These are phyloP conservation scores for Russula olivacea DNA, from an alignment of 768 basidiomycete species.

Conservation along the genomic window DNA sequence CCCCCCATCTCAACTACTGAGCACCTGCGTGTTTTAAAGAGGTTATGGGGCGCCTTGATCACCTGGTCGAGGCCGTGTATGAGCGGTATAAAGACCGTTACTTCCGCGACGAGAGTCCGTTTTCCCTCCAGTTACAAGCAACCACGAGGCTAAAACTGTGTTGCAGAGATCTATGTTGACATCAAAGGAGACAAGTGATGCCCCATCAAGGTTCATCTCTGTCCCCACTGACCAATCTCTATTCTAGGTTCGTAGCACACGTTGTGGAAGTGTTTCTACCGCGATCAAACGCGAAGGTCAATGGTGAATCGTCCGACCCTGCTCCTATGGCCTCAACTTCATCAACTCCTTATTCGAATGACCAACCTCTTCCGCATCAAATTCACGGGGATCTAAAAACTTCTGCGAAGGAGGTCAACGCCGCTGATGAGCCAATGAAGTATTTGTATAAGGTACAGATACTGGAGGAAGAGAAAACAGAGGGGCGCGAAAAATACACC, in stretches of 20 bases:
- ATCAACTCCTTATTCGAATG: constrained; percentile 32
- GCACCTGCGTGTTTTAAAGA: constrained; percentile 45
- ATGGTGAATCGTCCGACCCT: constrained; percentile 18
- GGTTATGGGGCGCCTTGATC: constrained; percentile 94
- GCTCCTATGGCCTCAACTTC: constrained; percentile 34
- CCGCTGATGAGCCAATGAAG: constrained; percentile 67
- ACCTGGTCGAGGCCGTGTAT: constrained; percentile 89
- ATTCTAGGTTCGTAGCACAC: constrained; percentile 68
- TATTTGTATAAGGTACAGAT: constrained; percentile 90
- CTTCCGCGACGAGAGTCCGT: constrained; percentile 83
- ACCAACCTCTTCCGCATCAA: constrained; percentile 53
- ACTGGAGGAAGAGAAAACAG: constrained; percentile 64
- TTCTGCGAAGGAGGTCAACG: constrained; percentile 60
- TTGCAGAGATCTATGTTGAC: constrained; percentile 80
- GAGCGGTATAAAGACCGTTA: constrained; percentile 97
- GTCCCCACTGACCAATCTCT: constrained; percentile 1
- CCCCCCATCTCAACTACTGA: constrained; percentile 16
- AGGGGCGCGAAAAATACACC: constrained; percentile 54
- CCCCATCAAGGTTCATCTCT: constrained; percentile 22
- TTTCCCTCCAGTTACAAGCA: constrained; percentile 18
- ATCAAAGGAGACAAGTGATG: constrained; percentile 78
- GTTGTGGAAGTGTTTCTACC: constrained; percentile 76
- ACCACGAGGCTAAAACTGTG: neutral
- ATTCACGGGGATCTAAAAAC: constrained; percentile 77
- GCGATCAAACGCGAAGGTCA: constrained; percentile 21